A percentile compares a stretch with the other conserved stretches of the same genome.
phyloP scores from a whole-genome alignment of 2,329 filamentous ascomycete species.

The Scolecobasidium constrictum region DNA sequence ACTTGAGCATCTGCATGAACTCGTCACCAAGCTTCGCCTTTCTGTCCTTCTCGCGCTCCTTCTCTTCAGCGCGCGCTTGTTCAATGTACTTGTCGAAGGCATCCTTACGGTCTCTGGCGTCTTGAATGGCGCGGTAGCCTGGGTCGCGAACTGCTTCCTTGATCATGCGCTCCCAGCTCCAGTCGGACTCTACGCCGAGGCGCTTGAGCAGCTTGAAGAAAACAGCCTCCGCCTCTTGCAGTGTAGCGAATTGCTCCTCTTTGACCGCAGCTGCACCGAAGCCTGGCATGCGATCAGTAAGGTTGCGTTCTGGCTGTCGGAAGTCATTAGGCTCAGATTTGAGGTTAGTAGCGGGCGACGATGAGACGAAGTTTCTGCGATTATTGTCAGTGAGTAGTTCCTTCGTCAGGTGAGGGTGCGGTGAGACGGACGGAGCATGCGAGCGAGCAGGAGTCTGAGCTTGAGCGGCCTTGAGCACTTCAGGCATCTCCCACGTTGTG shows the following conservation, averaged over 20 bases:
- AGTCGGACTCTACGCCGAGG: constrained; percentile 78
- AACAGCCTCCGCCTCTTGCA: constrained; percentile 70
- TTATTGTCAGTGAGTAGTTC: too few relatives aligned
- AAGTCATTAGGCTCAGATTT: constrained; percentile 4
- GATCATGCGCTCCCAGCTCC: constrained; percentile 86
- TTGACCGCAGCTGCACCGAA: constrained; percentile 3
- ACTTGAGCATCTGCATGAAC: constrained; percentile 91
- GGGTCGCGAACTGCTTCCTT: constrained; percentile 78
- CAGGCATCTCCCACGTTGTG: constrained; percentile 92
- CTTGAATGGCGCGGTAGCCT: constrained; percentile 85
- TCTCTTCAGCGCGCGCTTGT: constrained; percentile 83
- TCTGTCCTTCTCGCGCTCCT: constrained; percentile 87
- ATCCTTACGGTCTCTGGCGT: constrained; percentile 78
- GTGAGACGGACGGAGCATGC: constrained; percentile 34
- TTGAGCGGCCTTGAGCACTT: constrained; percentile 65
- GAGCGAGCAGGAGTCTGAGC: constrained; percentile 41
- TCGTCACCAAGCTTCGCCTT: constrained; percentile 84
- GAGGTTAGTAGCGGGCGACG: constrained; percentile 1
- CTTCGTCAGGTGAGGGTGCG: too few relatives aligned
- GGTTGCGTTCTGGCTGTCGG: constrained; percentile 14
- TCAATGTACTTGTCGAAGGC: constrained; percentile 93
- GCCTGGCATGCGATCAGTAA: constrained; percentile 5
- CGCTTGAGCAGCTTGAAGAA: constrained; percentile 85
- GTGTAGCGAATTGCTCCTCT: constrained; percentile 3
- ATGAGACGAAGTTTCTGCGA: constrained; percentile 12